Base-by-base conservation (phyloP, 2,329 filamentous ascomycete species). In the Pleurostoma richardsiae region DNA sequence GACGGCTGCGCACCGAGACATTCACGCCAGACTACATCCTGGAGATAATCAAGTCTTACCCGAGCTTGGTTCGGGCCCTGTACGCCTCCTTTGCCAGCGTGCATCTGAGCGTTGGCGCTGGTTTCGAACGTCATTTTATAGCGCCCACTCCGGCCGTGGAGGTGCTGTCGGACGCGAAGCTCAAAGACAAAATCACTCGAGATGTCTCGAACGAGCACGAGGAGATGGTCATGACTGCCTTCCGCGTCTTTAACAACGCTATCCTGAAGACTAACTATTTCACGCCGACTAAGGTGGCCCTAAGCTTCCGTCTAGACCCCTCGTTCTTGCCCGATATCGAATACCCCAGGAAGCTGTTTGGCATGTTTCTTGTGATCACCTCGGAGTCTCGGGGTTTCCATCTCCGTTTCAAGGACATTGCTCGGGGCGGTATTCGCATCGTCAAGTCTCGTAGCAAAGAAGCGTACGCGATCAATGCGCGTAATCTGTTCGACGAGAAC, bases 11-110 rank as follows among this genome's bases (percentile, higher is more conserved):
- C 60, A 94, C 88, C 1, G 94, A 99, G 72, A 99, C 94, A 0
- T 99, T 99, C 67, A 99, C 94, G 0, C 88, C 94, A 4, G 92
- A 96, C 62, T 99, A 99, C 72, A 97, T 99, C 57, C 83, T 92
- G 29, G 92, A 99, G 70, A 97, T 99, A 64, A 96, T 99, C 69
- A 84, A 86, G 64, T 85, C 86, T 43, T 94, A 97, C 65, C 92
- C 94, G 1, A 82, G 85, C 30, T 80, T 99, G 28, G 86, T 99
- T 46, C 86, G 92, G 54, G 83, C 86, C 28, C 73, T 97, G 46
- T 99, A 99, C 66, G 80, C 96, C 41, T 85, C 90, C 1, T 99
- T 99, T 66, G 94, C 94, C 51, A 90, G 81, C 62, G 82, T 89
- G 3, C 94, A 99, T 68, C 87, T 83, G 43, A 72, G 70, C 43